Evolutionary conservation across 2,329 filamentous ascomycete species (phyloP), one percentile per base, ranked within the genome.

Genomic region (Gliomastix tumulicola): DNA sequence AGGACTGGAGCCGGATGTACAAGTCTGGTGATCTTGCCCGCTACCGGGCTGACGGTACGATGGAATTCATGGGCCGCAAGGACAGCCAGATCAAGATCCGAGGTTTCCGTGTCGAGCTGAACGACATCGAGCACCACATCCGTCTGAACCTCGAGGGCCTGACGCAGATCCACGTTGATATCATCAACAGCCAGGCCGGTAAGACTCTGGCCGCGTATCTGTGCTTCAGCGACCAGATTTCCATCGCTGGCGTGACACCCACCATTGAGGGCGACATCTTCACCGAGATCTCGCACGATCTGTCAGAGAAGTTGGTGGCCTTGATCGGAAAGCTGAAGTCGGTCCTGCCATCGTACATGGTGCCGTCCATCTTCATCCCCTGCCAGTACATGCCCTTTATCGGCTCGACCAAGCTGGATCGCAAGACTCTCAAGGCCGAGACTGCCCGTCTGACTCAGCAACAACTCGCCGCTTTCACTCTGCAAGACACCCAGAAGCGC

Each of bases 41-140:
- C 16, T 36, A 34, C 22, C 27, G 34, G 27, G 56, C n/a, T 19
- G 17, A 66, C 34, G 59, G 61, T 4, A 46, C 48, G 25, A 48
- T 70, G 9, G 44, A 59, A 2, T 69, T 63, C 35, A 47, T 69
- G 32, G 71, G 71, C 33, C 59, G 74, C 11, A 34, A 34, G 20
- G 32, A 34, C 18, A 34, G 10, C 18, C 32, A 34, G 15, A 19
- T 34, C 18, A 78, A 78, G 49, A 49, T 78, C 13, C 62, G 66
- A 18, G 77, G 77, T 15, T 19, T 34, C 40, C 51, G 71, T 36
- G 58, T 73, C 34, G 76, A 46, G 31, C 38, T 41, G 2, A 39
- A 38, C 17, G 44, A 46, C 27, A 32, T 46, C 4, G 44, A 46
- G 17, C 30, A 41, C n/a, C 33, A 41, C 9, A 35, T 43, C 15